Evolutionary conservation across 108 stramenopile genomes (phyloP).

Genomic region (Seminavis robusta): DNA sequence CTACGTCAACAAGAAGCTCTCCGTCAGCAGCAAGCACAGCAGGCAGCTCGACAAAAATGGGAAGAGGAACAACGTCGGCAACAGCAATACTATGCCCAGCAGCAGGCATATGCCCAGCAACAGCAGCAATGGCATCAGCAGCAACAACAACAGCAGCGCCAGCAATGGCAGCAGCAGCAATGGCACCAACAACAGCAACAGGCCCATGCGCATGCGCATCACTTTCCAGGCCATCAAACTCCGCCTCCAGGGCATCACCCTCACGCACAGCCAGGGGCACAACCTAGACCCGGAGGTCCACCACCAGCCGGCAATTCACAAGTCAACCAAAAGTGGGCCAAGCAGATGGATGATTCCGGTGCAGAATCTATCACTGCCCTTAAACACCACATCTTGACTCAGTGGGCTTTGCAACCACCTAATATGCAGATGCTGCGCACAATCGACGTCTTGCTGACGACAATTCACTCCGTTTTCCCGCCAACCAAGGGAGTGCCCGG

Average conservation of each 20-base stretch:
- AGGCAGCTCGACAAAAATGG: slow-evolving; percentile 30
- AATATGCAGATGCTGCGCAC: slow-evolving; percentile 62
- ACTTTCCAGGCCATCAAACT: slow-evolving; percentile 17
- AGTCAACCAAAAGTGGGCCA: slow-evolving; percentile 56
- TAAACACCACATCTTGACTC: slow-evolving; percentile 65
- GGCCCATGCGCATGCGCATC: slow-evolving; percentile 16
- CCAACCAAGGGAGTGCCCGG: slow-evolving; percentile 63
- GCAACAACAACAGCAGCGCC: slow-evolving; percentile 26
- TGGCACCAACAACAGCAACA: slow-evolving; percentile 40
- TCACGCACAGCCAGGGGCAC: slow-evolving; percentile 5
- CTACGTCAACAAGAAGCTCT: no score
- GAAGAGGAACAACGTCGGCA: slow-evolving; percentile 48
- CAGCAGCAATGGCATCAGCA: slow-evolving; percentile 33
- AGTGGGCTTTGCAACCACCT: slow-evolving; percentile 84
- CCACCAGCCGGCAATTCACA: slow-evolving; percentile 17
- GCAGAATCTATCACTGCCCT: slow-evolving; percentile 57
- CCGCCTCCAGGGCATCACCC: slow-evolving; percentile 16
- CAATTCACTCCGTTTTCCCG: slow-evolving; percentile 79
- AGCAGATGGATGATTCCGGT: slow-evolving; percentile 34
- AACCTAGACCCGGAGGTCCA: background rate
- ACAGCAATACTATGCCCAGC: slow-evolving; percentile 37
- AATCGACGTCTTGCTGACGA: slow-evolving; percentile 57
- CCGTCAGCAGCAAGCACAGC: slow-evolving; percentile 33
- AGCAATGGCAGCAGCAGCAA: slow-evolving; percentile 33
- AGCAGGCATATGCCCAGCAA: slow-evolving; percentile 18